Base-by-base conservation (phyloP, 495 filamentous ascomycete genomes). In the Xylaria bambusicola region DNA sequence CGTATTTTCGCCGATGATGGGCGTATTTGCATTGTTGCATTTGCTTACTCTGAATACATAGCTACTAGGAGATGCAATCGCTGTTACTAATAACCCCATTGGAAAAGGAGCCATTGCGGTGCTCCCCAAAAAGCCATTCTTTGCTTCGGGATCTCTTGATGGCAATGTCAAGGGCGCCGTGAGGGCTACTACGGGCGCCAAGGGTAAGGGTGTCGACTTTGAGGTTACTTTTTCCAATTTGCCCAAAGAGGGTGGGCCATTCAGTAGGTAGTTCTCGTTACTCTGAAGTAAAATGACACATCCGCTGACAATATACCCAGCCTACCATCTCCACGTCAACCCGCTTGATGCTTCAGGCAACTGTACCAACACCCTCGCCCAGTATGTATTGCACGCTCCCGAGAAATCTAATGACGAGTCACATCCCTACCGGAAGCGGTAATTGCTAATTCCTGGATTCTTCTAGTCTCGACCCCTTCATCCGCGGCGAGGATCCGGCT, bases 281-380 rank as follows among this genome's bases (percentile, higher is more conserved):
- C 20, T 47, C 20, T 18, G 29, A 20, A 41, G 18, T 44, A 18
- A 38, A 29, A 21, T 20, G 9, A 23, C 35, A 17, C 27, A 8
- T 47, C 40, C 27, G 50, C 58, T 62, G 36, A 69, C 50, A 40
- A 6, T n/a, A 18, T 26, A 20, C n/a, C 20, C 60, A 93, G 91
- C 80, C 27, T 97, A 96, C 77, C 91, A 96, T 64, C 81, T 97
- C 66, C 91, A 96, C 76, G 84, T 85, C 56, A 69, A 76, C 42
- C 88, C 88, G 15, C 88, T 96, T 31, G 86, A 88, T 3, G 73
- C 77, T 35, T 73, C 86, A 65, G 92, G 92, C 56, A 92, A 91
- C 80, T 97, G 92, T 79, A 88, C 85, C 50, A 78, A 70, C 3
- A 87, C 91, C 9, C 71, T 83, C 17, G 84, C 75, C 0, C 92